Conservation (phyloP, 139 green algal genomes). For the Coelastrella sp. region DNA sequence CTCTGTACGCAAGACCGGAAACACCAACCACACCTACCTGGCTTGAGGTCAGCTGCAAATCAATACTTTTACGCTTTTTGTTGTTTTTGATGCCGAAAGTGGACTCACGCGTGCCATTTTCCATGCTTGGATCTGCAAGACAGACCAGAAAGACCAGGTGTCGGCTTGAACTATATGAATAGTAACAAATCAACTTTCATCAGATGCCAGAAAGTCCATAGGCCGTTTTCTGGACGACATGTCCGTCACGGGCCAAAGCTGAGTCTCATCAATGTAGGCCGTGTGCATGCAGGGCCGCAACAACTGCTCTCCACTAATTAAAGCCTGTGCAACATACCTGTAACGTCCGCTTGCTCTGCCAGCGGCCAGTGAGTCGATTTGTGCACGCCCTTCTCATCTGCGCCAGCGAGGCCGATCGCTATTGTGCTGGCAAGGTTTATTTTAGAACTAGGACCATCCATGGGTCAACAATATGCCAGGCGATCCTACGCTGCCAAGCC, state of each 20-base stretch:
- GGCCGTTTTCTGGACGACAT: too few relatives aligned
- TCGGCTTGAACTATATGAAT: too few relatives aligned
- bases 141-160: neutral
- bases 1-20: neutral
- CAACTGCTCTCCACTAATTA: too few relatives aligned
- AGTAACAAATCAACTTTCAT: too few relatives aligned
- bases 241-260: too few relatives aligned
- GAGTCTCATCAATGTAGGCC: too few relatives aligned
- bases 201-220: too few relatives aligned
- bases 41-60: neutral
- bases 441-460: too few relatives aligned
- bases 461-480: too few relatives aligned
- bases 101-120: neutral
- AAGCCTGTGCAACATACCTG: too few relatives aligned
- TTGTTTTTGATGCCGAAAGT: neutral
- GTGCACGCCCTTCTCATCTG: neutral
- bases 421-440: neutral
- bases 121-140: neutral
- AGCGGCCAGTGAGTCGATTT: neutral
- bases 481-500: neutral
- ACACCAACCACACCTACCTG: neutral
- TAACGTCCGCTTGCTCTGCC: too few relatives aligned
- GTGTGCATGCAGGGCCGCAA: too few relatives aligned
- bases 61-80: neutral
- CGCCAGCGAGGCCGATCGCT: neutral